Evolutionary conservation across 2,329 filamentous ascomycete genomes (phyloP).

Genomic region (Scedosporium apiospermum): DNA sequence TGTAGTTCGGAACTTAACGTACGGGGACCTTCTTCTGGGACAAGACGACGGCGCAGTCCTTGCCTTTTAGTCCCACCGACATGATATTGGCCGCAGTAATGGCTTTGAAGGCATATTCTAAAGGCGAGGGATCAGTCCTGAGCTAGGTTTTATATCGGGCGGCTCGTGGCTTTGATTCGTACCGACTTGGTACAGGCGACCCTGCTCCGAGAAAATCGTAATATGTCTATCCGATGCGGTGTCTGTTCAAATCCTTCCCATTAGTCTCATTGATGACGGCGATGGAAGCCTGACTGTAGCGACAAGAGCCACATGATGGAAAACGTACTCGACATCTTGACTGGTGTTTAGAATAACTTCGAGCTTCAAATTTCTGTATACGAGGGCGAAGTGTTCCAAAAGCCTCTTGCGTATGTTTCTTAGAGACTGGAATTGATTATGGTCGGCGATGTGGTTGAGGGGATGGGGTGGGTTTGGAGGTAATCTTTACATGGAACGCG

Average conservation of each 20-base stretch:
- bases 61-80: constrained; percentile 89
- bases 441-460: background rate
- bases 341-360: constrained; percentile 7
- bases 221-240: constrained; percentile 97
- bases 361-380: background rate
- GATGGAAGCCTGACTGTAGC: background rate
- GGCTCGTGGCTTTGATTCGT: constrained; percentile 30
- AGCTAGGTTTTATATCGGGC: background rate
- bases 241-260: constrained; percentile 11
- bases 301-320: constrained; percentile 7
- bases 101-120: constrained; percentile 99
- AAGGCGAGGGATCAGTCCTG: constrained; percentile 9
- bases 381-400: background rate
- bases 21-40: constrained; percentile 99
- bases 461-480: background rate
- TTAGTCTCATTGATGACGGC: constrained; percentile 43
- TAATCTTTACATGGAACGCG: constrained; percentile 1
- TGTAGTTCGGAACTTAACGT: constrained; percentile 30
- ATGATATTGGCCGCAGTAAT: constrained; percentile 99
- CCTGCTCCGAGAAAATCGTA: constrained; percentile 99
- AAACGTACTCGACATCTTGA: constrained; percentile 44
- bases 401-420: background rate
- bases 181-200: constrained; percentile 99
- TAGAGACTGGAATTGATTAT: background rate
- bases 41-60: constrained; percentile 92